Base-by-base conservation (phyloP, 345 rosid species). In the Kandelia obovata region DNA sequence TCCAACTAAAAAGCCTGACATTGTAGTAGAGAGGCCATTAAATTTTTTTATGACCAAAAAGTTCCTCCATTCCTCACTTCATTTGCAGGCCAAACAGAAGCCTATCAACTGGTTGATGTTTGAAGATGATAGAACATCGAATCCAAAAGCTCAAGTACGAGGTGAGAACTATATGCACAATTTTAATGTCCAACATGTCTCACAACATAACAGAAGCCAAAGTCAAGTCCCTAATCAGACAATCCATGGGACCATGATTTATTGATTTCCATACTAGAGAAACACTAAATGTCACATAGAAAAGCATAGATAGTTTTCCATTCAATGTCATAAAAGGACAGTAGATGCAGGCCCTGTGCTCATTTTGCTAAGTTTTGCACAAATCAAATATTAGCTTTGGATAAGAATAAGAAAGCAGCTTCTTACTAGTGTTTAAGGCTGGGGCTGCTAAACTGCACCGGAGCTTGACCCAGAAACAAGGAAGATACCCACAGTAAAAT, bases 401-500 rank as follows among this genome's bases (percentile, higher is more conserved):
- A 69, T 6, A 53, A 65, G 70, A 55, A 64, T 27, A 20, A 60
- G 43, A 74, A 55, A 37, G 53, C 64, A 62, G 55, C 71, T 68
- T 69, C 96, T 89, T 81, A 83, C 97, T 80, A 60, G 94, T 85
- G 81, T 94, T 85, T 60, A 89, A 79, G 1, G 96, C 89, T 59
- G 97, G 94, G 63, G 80, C 94, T 63, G 96, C 85, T 74, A 93
- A 73, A 71, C 92, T 88, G 77, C 92, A 92, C 35, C 96, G 87
- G 70, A 93, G 96, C 86, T 91, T 93, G 58, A 89, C 83, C 97
- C 98, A 93, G 58, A 93, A 93, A 74, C 90, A 93, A 79, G 97
- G 97, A 67, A 93, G 96, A 81, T 89, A 93, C 26, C 97, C 96
- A 37, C 91, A 89, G 70, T 89, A 89, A 81, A 93, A 91, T 20